Percentiles rank a stretch among this genome's conserved stretches.
These are phyloP conservation scores for Neoboletus subvelutipes DNA, from an alignment of 768 basidiomycete genomes.

Conservation along the genomic window DNA sequence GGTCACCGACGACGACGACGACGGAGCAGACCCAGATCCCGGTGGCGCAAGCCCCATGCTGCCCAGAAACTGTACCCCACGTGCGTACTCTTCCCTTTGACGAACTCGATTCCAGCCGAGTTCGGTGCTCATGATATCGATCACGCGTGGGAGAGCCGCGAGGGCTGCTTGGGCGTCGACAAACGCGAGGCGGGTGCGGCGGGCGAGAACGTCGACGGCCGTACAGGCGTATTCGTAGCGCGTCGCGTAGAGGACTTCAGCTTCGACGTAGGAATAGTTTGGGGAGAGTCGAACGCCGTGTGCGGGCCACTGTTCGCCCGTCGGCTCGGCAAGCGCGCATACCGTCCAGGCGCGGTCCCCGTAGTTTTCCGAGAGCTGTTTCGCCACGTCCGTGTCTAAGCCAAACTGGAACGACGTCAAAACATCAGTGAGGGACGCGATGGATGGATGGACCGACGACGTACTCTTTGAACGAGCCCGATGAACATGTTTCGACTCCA, in stretches of 20 bases:
- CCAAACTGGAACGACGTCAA: conserved; percentile 67
- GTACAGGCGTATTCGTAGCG: conserved; percentile 90
- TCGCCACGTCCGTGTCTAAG: conserved; percentile 86
- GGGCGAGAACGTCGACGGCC: conserved; percentile 90
- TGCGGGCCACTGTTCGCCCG: conserved; percentile 80
- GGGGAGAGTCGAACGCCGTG: conserved; percentile 72
- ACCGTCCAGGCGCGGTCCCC: conserved; percentile 98
- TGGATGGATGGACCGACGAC: conserved; percentile 15
- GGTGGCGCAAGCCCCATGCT: conserved; percentile 83
- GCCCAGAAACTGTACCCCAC: conserved; percentile 64
- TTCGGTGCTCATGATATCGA: conserved; percentile 89
- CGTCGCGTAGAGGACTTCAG: conserved; percentile 87
- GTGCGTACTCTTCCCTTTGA: conserved; percentile 56
- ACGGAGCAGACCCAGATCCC: conserved; percentile 17
- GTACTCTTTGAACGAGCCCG: conserved; percentile 84
- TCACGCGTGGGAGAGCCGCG: conserved; percentile 79
- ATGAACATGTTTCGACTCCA: conserved; percentile 99
- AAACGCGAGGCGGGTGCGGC: conserved; percentile 92
- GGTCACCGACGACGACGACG: background rate
- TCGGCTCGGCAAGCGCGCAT: conserved; percentile 73
- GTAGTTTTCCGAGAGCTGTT: conserved; percentile 90
- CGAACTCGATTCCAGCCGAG: conserved; percentile 69
- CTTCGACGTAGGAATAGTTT: conserved; percentile 87
- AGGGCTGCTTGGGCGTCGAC: conserved; percentile 87
- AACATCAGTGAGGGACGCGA: background rate